Base-by-base conservation (phyloP, 768 basidiomycete genomes). In the Cystofilobasidium capitatum region DNA sequence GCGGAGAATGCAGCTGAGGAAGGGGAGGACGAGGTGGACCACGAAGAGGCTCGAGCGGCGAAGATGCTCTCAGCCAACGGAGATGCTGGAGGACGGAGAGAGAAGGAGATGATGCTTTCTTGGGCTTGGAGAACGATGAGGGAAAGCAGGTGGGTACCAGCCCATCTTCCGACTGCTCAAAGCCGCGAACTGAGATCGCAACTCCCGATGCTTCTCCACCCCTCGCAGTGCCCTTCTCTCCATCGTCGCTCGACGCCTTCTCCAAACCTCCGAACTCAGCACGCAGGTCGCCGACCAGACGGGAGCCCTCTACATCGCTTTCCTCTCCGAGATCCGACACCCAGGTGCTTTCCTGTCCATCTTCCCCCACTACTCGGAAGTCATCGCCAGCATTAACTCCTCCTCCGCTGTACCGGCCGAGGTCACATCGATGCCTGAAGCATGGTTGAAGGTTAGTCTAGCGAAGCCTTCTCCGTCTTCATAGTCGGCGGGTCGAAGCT, bases 271-370 rank as follows among this genome's bases (percentile, higher is more conserved):
- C 5, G 33, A 59, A 49, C 31, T 44, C 24, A 40, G 37, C 36
- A 20, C 40, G 7, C 8, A 49, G 1, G 5, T 31, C 1, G 35
- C 49, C 4, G 47, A 60, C 9, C 3, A 33, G 20, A 49, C 31
- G 6, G 66, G 49, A 7, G 66, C 37, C 14, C 66, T 61, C 39
- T 67, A 54, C 40, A 62, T 61, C 29, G 49, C 59, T 22, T 58
- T 67, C 33, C 51, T 67, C 26, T 54, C 59, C 39, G 66, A 67
- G 60, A 67, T 67, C 35, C 59, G 66, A n/a, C 66, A 67, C 24
- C 66, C 66, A 7, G 66, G 66, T 26, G 66, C 60, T 7, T 67
- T 67, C 66, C 66, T 67, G 6, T 49, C 58, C n/a, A 67, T 67
- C 49, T 67, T 51, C 29, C 66, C 66, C 3, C 45, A 55, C 17